phyloP scores from a whole-genome alignment of 108 stramenopile genomes.

The Mayamaea pseudoterrestris region DNA sequence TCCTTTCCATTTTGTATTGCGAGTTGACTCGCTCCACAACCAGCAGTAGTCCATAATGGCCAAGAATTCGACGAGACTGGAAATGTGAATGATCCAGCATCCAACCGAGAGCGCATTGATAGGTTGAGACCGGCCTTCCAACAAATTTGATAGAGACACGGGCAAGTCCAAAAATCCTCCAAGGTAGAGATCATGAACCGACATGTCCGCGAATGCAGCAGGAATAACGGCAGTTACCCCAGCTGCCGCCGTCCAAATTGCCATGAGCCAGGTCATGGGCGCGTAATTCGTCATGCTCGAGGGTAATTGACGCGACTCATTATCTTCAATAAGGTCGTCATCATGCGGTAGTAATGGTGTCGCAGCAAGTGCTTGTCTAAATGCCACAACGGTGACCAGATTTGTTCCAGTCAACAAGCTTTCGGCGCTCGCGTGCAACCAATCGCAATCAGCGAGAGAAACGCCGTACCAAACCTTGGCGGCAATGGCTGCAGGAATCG shows the following conservation, averaged over 20 bases:
- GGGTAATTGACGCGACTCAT: no score
- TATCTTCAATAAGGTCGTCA: no score
- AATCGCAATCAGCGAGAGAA: conserved; percentile 84
- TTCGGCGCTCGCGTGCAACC: conserved; percentile 89
- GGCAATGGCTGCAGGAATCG: conserved; percentile 86
- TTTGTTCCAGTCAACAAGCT: conserved; percentile 81
- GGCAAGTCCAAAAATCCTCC: conserved; percentile 67
- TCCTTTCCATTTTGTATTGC: conserved; percentile 77
- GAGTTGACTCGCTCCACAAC: conserved; percentile 55
- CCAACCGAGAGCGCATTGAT: conserved; percentile 33
- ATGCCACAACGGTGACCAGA: conserved; percentile 72
- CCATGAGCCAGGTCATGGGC: conserved; percentile 62
- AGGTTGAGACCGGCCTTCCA: conserved; percentile 45
- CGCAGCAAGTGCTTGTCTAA: conserved; percentile 62
- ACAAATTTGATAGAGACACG: conserved; percentile 8
- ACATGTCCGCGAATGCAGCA: conserved; percentile 29
- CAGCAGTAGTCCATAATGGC: conserved; percentile 86
- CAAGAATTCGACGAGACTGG: conserved; percentile 75
- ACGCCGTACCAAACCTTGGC: conserved; percentile 76
- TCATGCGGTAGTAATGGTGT: conserved; percentile 24
- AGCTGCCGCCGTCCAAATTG: conserved; percentile 37
- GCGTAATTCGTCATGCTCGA: conserved; percentile 33
- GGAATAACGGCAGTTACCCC: conserved; percentile 50
- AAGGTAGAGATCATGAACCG: conserved; percentile 64
- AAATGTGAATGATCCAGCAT: conserved; percentile 86